These are phyloP conservation scores for Talaromyces sp. DNA, from an alignment of 2,329 filamentous ascomycete species.

Conservation along the genomic window DNA sequence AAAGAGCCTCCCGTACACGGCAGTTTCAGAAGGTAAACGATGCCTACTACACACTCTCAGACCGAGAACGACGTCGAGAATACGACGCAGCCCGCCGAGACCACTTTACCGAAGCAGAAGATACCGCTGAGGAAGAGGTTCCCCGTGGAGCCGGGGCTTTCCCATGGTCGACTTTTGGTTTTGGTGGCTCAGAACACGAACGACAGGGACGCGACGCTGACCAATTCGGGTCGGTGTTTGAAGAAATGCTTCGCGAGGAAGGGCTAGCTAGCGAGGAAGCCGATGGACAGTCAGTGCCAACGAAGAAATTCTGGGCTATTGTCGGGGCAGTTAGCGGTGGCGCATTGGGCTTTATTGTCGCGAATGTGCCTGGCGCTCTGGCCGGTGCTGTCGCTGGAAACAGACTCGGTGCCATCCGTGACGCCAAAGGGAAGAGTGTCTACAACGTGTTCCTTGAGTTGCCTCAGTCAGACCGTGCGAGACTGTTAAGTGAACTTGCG, in stretches of 20 bases:
- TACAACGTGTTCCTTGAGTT: constrained; percentile 86
- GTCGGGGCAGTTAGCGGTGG: constrained; percentile 82
- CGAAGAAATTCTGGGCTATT: constrained; percentile 77
- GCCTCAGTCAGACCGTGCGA: constrained; percentile 74
- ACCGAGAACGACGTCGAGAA: constrained; percentile 68
- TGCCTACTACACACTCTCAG: constrained; percentile 86
- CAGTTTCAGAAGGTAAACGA: constrained; percentile 91
- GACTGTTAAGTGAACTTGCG: constrained; percentile 76
- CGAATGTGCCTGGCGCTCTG: constrained; percentile 81
- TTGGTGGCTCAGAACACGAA: constrained; percentile 38
- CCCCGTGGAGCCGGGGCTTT: constrained; percentile 51
- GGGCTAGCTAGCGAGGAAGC: constrained; percentile 66
- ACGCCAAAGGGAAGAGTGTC: constrained; percentile 90
- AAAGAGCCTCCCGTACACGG: constrained; percentile 74
- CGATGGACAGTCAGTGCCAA: constrained; percentile 47
- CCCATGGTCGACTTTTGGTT: constrained; percentile 72
- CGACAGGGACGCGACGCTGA: constrained; percentile 48
- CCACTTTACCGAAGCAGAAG: constrained; percentile 45
- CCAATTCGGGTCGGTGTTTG: constrained; percentile 83
- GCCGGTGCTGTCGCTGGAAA: constrained; percentile 92
- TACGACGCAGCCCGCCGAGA: constrained; percentile 71
- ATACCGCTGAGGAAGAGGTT: constrained; percentile 46
- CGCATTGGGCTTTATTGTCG: constrained; percentile 90
- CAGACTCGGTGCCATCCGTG: constrained; percentile 79
- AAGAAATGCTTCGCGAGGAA: constrained; percentile 86